Evolutionary conservation across 1,139 yeast species (phyloP), one percentile per base, ranked within the genome.

Genomic region (Lodderomyces pseudojiufengensis): DNA sequence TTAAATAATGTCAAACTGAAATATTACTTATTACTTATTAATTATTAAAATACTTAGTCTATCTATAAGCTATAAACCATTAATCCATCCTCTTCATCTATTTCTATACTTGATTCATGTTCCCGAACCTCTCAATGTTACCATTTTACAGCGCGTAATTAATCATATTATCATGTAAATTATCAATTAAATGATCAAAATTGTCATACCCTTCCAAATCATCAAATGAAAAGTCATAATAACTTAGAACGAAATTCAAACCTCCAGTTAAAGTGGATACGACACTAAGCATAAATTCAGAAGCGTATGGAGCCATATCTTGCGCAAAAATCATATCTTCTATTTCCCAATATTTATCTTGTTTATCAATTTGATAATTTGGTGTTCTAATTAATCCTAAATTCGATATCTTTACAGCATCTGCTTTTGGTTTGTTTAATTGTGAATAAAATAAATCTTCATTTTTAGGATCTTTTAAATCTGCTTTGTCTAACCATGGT

Each of bases 391-490:
- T 48, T 4, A 56, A 43, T 2, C 75, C 75, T 42, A 70, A 51
- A 41, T 69, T 70, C 9, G 75, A 70, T 20, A 65, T 42, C 39
- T 69, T 69, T 14, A 56, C 41, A 0, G 65, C 46, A 36, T 65
- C 73, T 1, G 54, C 55, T 40, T 60, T 61, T 3, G 57, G 54
- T n/a, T 55, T 52, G 4, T 56, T 59, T 29, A 65, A 41, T 5
- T 41, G 45, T 2, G 38, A 31, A 7, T 44, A 47, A 36, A 66
- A 66, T 27, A 57, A 49, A 3, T 41, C 46, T 1, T 24, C 27
- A 29, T 58, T 61, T n/a, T 28, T 35, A 31, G 53, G 50, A 3
- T 49, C 48, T 9, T 41, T 27, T 2, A 44, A 44, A 34, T 53
- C 49, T 12, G 46, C 48, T 2, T 36, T 36, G 18, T 55, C 50